Evolutionary conservation across 306 rosid genomes (phyloP), one percentile per base, ranked within the genome.

Genomic region (Abrus precatorius): DNA sequence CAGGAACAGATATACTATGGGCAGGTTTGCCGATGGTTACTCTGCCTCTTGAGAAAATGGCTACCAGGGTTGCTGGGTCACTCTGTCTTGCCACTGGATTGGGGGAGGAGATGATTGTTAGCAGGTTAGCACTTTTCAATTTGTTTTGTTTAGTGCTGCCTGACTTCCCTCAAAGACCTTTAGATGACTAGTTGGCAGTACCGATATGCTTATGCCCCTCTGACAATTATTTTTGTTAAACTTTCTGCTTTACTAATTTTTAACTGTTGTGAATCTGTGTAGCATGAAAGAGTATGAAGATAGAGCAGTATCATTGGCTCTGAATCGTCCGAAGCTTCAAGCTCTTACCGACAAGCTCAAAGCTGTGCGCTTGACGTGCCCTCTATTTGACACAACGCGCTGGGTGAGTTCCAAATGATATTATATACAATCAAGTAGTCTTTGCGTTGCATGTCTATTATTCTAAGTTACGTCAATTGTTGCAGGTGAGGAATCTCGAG

Each of bases 41-140:
- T 71, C 85, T 93, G 81, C 99, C 99, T 65, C 97, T 93, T 49
- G 97, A 93, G 85, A 93, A 93, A 87, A 96, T 96, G 99, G 99
- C 99, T 68, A 96, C 99, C 29, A 87, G 99, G 84, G 99, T 96
- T 89, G 99, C 99, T 61, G 99, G 98, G 36, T 96, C 99, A 52
- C 97, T 96, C 34, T 93, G 98, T 83, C 90, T 93, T 20, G 92
- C 99, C 29, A 89, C 99, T 60, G 98, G 98, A 69, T 77, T 96
- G 14, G 99, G 98, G 45, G 95, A 96, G 5, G 99, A 92, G 88
- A 96, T 96, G 99, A 92, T 96, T 87, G 99, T 96, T 68, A 89
- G 75, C 88, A 92, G 92, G 99, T 92, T 50, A 52, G 67, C 28
- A 60, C 7, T 71, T 72, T 32, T 63, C 47, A 29, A 9, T 69